A percentile compares a stretch with the other conserved stretches of the same genome.
Evolutionary conservation across 805 yeast species (phyloP).

Genomic region (Yarrowia hollandica): DNA sequence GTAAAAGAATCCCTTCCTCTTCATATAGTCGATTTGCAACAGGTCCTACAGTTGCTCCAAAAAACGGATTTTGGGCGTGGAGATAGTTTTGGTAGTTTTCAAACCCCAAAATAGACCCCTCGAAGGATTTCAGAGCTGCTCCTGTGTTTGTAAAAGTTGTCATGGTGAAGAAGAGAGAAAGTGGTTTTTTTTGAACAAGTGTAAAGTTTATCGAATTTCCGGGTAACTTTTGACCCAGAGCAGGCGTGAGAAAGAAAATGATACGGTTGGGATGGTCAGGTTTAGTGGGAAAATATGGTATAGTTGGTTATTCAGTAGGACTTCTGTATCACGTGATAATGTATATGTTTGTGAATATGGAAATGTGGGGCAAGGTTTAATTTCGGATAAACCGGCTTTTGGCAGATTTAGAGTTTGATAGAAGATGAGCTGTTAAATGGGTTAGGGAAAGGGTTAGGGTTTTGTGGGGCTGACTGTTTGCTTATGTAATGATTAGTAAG

Average conservation of each 20-base stretch:
- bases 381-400: not conserved
- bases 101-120: not conserved
- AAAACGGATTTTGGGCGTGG: not conserved
- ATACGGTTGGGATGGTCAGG: not conserved
- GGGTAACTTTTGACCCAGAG: not conserved
- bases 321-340: not conserved
- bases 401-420: not conserved
- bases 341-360: too few species aligned
- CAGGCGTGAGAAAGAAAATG: not conserved
- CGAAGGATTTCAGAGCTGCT: not conserved
- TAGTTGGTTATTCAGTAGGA: not conserved
- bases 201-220: too few species aligned
- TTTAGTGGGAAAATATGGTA: not conserved
- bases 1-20: not conserved
- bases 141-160: not conserved
- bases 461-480: too few species aligned
- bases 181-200: too few species aligned
- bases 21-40: slow-evolving; percentile 1
- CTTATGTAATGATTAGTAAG: too few species aligned
- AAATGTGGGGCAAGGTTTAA: slow-evolving; percentile 7
- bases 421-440: too few species aligned
- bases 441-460: not conserved
- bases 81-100: not conserved
- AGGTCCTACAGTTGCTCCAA: slow-evolving; percentile 10
- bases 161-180: not conserved